Base-by-base conservation (phyloP, 164 flowering plant genomes). In the Hamamelis virginiana region DNA sequence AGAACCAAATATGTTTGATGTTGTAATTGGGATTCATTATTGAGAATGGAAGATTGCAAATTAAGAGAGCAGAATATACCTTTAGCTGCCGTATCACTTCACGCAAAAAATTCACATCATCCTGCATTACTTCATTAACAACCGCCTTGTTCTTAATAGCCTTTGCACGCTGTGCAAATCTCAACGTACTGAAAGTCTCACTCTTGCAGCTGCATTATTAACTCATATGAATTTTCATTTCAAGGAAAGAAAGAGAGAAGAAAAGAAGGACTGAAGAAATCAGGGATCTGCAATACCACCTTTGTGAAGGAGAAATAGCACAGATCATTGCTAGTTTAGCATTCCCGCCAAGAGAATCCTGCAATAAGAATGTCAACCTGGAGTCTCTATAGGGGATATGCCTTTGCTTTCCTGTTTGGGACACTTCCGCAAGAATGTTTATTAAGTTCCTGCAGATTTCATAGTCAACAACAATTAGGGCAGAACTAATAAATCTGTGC, bases 321-420 rank as follows among this genome's bases (percentile, higher is more conserved):
- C 99, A 96, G 26, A 96, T 83, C 97, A 96, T 91, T 46, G 97
- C 95, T 62, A 93, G 62, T 69, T 90, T 96, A 64, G 98, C 99
- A 86, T 96, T 96, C 62, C 99, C 99, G 46, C 99, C 99, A 19
- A 96, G 90, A 68, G 99, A 96, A 59, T 96, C 99, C 83, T 96
- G 98, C 74, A 96, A 76, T 64, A 96, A 83, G 77, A 96, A 96
- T 50, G 99, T 96, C 83, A 96, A 75, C 81, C 82, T 86, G 59
- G 99, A 96, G 81, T 96, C 98, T 79, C 99, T 85, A 56, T 96
- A 96, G 9, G 99, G 99, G 26, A 96, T 93, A 80, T 96, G 99
- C 72, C 99, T 86, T 72, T 89, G 97, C 79, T 89, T 96, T 79
- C 98, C 98, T 19, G 94, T 82, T 72, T 90, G 96, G 46, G 99